Evolutionary conservation across 441 rosid genomes (phyloP).

Genomic region (Brassica balearica): DNA sequence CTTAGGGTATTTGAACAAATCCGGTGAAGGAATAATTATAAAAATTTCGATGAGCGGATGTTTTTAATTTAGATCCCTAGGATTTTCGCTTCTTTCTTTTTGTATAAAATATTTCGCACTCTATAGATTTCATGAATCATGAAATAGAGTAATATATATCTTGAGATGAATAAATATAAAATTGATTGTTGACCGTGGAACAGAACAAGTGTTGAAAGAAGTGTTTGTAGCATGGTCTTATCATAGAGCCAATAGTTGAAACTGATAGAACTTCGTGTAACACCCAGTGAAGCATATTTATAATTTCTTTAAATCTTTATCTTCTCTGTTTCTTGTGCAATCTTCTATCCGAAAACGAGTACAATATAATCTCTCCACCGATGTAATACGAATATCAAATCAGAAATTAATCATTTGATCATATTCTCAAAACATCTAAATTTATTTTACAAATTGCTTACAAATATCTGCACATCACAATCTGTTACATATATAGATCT

Average conservation of each 20-base stretch:
- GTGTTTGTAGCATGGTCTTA: constrained; percentile 39
- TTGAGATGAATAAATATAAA: constrained; percentile 7
- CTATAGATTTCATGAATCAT: constrained; percentile 10
- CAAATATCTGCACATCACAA: neutral
- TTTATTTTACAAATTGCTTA: neutral
- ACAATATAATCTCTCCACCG: neutral
- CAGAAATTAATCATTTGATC: neutral
- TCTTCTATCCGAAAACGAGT: neutral
- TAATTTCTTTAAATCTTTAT: neutral
- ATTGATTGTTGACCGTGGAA: constrained; percentile 41
- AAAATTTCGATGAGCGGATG: neutral
- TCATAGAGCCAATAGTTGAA: constrained; percentile 33
- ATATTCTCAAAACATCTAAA: neutral
- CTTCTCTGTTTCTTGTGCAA: constrained; percentile 2
- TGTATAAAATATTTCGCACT: constrained; percentile 8
- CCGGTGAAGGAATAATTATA: neutral
- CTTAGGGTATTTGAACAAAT: neutral
- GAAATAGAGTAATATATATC: constrained; percentile 10
- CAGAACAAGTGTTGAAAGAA: constrained; percentile 41
- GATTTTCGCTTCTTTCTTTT: neutral
- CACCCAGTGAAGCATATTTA: constrained; percentile 23
- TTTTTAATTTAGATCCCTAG: neutral
- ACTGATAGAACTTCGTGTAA: constrained; percentile 12
- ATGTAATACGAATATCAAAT: neutral
- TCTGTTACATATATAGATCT: neutral